Evolutionary conservation across 1,139 yeast genomes (phyloP).

Genomic region (Geotrichum restrictum): DNA sequence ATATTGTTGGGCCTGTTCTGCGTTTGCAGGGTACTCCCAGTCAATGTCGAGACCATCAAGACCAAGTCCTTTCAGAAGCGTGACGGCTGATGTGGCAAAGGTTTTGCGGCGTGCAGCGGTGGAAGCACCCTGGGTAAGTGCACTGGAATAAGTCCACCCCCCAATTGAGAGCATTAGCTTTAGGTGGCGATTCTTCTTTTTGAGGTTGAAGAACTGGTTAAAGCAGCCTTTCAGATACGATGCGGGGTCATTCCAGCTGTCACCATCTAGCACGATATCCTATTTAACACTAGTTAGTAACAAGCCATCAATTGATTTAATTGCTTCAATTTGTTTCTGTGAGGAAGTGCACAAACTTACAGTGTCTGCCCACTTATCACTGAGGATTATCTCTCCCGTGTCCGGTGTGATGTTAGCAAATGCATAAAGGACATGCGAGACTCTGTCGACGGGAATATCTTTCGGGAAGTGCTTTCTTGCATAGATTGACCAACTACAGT

Average conservation of each 20-base stretch:
- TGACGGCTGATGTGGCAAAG: constrained; percentile 53
- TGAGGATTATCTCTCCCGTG: constrained; percentile 52
- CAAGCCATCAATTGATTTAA: too few relatives aligned
- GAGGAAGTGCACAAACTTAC: too few relatives aligned
- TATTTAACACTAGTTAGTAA: too few relatives aligned
- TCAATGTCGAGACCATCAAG: constrained; percentile 92
- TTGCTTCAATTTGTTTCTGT: too few relatives aligned
- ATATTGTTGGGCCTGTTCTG: constrained; percentile 47
- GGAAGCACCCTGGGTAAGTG: constrained; percentile 49
- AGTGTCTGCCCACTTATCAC: constrained; percentile 69
- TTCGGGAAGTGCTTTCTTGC: constrained; percentile 57
- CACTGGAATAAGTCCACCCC: constrained; percentile 70
- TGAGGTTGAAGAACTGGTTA: constrained; percentile 54
- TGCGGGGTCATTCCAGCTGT: constrained; percentile 26
- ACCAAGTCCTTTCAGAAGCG: constrained; percentile 51
- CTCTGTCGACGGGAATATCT: constrained; percentile 54
- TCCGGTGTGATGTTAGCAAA: constrained; percentile 57
- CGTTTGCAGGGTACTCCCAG: constrained; percentile 79
- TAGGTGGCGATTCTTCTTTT: constrained; percentile 47
- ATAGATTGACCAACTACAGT: constrained; percentile 69
- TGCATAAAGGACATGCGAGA: constrained; percentile 75
- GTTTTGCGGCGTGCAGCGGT: constrained; percentile 40
- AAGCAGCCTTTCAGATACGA: constrained; percentile 46
- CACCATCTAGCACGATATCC: constrained; percentile 26
- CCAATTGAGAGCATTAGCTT: constrained; percentile 75